These are phyloP conservation scores for Apiotrichum gracile DNA, from an alignment of 1,284 basidiomycete genomes.

Conservation along the genomic window DNA sequence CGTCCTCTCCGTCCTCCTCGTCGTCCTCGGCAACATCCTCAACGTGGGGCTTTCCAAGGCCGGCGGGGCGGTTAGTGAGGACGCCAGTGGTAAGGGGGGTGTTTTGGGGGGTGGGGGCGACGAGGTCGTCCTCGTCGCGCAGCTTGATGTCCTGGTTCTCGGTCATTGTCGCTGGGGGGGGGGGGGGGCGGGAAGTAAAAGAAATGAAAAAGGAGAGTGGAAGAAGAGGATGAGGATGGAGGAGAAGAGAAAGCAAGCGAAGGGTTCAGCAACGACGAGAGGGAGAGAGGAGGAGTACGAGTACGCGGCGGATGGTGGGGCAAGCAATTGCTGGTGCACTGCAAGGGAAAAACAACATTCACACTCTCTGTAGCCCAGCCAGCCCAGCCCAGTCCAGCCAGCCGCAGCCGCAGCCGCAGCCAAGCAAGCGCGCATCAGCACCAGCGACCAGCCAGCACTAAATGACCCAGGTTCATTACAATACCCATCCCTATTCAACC, in stretches of 20 bases:
- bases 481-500: too few relatives aligned
- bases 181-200: not conserved
- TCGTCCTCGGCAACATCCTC: conserved; percentile 59
- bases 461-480: too few relatives aligned
- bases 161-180: conserved; percentile 26
- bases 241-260: not conserved
- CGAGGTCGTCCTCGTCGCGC: conserved; percentile 30
- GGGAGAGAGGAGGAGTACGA: not conserved
- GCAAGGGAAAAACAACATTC: too few relatives aligned
- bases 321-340: too few relatives aligned
- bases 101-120: conserved; percentile 73
- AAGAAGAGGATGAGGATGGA: not conserved
- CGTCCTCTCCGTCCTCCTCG: conserved; percentile 50
- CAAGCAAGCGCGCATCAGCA: too few relatives aligned
- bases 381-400: not conserved
- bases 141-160: conserved; percentile 38
- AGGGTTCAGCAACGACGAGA: not conserved
- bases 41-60: conserved; percentile 64
- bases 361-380: too few relatives aligned
- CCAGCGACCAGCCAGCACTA: too few relatives aligned
- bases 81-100: conserved; percentile 67
- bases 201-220: not conserved
- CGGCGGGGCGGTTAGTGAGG: conserved; percentile 55
- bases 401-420: not conserved
- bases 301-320: not conserved